Evolutionary conservation across 2,329 filamentous ascomycete species (phyloP), one percentile per base, ranked within the genome.

Genomic region (Meredithiella fracta): DNA sequence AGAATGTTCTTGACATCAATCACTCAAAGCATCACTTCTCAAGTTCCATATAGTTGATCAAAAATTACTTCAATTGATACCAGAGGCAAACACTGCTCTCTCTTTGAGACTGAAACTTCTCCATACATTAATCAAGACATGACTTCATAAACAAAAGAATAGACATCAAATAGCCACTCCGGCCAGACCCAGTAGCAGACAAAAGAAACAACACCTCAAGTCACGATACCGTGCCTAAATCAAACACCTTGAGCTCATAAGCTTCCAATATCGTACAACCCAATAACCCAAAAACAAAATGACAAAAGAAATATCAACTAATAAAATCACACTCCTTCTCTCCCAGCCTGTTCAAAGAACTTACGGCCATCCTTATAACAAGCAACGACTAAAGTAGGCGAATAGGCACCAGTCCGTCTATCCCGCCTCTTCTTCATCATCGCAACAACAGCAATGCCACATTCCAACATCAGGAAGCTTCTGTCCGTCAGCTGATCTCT

Each of bases 301-400:
- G 51, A 47, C 34, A 37, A 53, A 53, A 54, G 6, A 31, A 20
- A 38, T 25, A 17, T 40, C 31, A 38, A 42, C 9, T 47, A 50
- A 53, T 14, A 40, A 11, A 47, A 51, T 49, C 37, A 56, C 23
- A 31, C 20, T 7, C n/a, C 20, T 47, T 52, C 54, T 14, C 56
- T 51, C 17, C 57, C 50, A 3, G 49, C 38, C 9, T 52, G 23
- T 26, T 58, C 47, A 20, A 55, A 58, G 37, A 58, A 58, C 56
- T 55, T 58, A 29, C 56, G 56, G 7, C 57, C 57, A 38, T 59
- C 57, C 25, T 51, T 55, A 38, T 59, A 55, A 23, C 57, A 59
- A 8, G 50, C 53, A 49, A 59, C 40, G 9, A 56, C 54, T 26
- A 59, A 34, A 20, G 51, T 56, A 22, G 57, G 57, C 26, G 42